Evolutionary conservation across 352 stramenopile genomes (phyloP).

Genomic region (Phytopythium litorale): DNA sequence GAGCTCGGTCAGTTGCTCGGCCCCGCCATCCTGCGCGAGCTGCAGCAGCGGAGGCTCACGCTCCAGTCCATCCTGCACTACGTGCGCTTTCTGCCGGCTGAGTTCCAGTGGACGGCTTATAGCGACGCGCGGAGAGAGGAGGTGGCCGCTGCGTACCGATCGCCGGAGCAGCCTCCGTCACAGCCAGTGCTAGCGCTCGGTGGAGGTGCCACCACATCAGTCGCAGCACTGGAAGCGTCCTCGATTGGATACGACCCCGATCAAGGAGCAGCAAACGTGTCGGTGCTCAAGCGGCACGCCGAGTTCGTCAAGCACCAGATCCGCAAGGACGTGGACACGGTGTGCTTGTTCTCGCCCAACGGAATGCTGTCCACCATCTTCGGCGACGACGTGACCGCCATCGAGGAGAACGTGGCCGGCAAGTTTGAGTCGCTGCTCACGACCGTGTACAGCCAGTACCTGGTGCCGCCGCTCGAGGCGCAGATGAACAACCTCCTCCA

Average conservation of each 20-base stretch:
- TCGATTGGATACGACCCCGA: background rate
- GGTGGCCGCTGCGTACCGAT: slow-evolving; percentile 37
- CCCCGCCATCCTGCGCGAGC: slow-evolving; percentile 41
- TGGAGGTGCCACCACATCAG: background rate
- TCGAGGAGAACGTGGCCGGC: slow-evolving; percentile 43
- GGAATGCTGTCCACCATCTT: slow-evolving; percentile 72
- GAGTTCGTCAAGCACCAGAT: slow-evolving; percentile 78
- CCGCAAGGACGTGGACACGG: slow-evolving; percentile 62
- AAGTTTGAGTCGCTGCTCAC: slow-evolving; percentile 65
- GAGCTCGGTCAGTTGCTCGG: slow-evolving; percentile 46
- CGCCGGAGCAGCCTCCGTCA: background rate
- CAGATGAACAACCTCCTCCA: slow-evolving; percentile 53
- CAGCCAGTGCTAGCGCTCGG: background rate
- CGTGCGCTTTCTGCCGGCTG: slow-evolving; percentile 56
- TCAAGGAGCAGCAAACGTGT: background rate
- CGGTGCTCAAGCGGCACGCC: slow-evolving; percentile 44
- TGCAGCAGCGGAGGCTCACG: slow-evolving; percentile 47
- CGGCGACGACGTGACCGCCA: slow-evolving; percentile 43
- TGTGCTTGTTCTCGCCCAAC: slow-evolving; percentile 61
- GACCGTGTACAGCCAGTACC: slow-evolving; percentile 53
- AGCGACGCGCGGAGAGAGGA: slow-evolving; percentile 54
- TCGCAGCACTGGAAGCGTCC: background rate
- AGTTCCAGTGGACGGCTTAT: slow-evolving; percentile 65
- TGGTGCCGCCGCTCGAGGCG: slow-evolving; percentile 42
- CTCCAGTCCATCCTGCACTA: slow-evolving; percentile 58